These are phyloP conservation scores for Blastobotrys muscicola DNA, from an alignment of 805 yeast species.

Conservation along the genomic window DNA sequence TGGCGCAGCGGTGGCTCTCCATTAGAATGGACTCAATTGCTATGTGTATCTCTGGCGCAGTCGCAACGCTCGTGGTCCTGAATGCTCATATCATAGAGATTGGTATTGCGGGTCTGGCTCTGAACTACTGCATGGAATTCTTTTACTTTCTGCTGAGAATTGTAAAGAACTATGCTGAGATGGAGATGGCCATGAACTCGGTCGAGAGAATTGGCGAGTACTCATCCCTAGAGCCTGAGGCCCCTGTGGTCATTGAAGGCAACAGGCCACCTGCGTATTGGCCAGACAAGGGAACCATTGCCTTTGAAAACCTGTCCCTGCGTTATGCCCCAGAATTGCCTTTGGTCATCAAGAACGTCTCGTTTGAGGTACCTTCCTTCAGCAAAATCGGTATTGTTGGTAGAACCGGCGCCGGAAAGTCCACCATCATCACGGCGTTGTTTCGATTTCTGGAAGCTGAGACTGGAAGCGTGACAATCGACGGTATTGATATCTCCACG, in stretches of 20 bases:
- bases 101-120: conserved; percentile 89
- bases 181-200: conserved; percentile 93
- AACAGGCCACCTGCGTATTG: conserved; percentile 55
- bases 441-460: conserved; percentile 52
- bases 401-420: conserved; percentile 97
- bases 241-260: conserved; percentile 45
- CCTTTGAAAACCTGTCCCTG: conserved; percentile 64
- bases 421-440: conserved; percentile 88
- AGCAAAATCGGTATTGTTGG: conserved; percentile 92
- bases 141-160: conserved; percentile 84
- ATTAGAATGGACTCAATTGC: conserved; percentile 78
- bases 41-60: conserved; percentile 63
- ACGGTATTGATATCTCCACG: conserved; percentile 51
- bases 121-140: conserved; percentile 83
- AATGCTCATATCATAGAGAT: conserved; percentile 65
- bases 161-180: conserved; percentile 76
- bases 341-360: conserved; percentile 72
- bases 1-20: conserved; percentile 87
- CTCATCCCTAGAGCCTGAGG: conserved; percentile 66
- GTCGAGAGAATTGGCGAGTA: conserved; percentile 92
- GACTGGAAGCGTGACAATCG: conserved; percentile 48
- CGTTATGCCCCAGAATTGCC: conserved; percentile 84
- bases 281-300: conserved; percentile 77
- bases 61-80: conserved; percentile 67
- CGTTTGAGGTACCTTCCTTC: conserved; percentile 68